Evolutionary conservation across 1,139 yeast genomes (phyloP), one percentile per base, ranked within the genome.

Genomic region (Sugiyamaella neomexicana): DNA sequence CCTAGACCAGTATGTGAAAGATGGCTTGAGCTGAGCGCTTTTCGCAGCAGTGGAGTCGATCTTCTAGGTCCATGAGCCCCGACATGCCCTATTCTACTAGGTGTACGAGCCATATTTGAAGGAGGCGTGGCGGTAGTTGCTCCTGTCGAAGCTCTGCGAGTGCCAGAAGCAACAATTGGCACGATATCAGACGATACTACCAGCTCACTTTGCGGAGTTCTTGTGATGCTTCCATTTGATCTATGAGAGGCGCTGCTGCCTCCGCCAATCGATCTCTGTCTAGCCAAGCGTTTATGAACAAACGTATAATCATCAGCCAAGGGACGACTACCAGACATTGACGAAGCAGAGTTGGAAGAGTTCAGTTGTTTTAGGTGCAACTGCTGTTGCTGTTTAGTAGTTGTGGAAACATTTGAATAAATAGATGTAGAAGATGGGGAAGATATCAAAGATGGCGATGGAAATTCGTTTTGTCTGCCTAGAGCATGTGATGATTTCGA

Each of bases 11-110:
- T 45, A 5, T 47, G 47, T 17, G 54, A 54, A 15, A 57, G 50
- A 34, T 57, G 59, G 41, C 57, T 59, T 6, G 60, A 54, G 23
- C 60, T 58, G 8, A 59, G 50, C n/a, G 60, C 62, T 16, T 50
- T 54, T 39, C 60, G 51, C 10, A 59, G 53, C 16, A 59, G 41
- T 13, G 62, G 62, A 29, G 53, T 52, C 9, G 53, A 51, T 39
- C 56, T 45, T 23, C 56, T 43, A 5, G 56, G 36, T 13, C 51
- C 52, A 29, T 27, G 16, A 8, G 51, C 41, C 1, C 43, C 48
- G 2, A 50, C 46, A 20, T 39, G 37, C 2, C 50, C 32, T 38
- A 46, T 32, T 23, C 46, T n/a, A 2, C 46, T 31, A 12, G 46
- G 54, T 8, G 44, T n/a, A 2, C 25, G 34, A 10, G 46, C 2